These are phyloP conservation scores for Leccinum variabile DNA, from an alignment of 1,284 basidiomycete species.

Conservation along the genomic window DNA sequence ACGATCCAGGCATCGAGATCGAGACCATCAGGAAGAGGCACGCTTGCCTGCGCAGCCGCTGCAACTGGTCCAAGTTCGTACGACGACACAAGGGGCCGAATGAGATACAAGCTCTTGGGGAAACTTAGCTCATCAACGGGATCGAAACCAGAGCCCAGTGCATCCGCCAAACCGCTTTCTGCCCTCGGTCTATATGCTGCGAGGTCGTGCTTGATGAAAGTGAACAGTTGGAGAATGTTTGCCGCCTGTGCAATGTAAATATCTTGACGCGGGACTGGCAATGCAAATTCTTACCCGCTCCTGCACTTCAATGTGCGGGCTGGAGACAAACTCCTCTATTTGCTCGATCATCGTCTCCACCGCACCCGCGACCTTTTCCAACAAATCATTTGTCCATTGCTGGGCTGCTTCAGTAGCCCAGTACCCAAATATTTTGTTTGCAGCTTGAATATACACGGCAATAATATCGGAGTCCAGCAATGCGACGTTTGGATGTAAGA, in stretches of 20 bases:
- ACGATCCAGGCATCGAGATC: slow-evolving; percentile 87
- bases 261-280: neutral
- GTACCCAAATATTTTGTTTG: slow-evolving; percentile 83
- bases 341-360: slow-evolving; percentile 61
- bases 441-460: slow-evolving; percentile 79
- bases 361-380: slow-evolving; percentile 59
- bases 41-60: slow-evolving; percentile 73
- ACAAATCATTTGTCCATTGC: slow-evolving; percentile 71
- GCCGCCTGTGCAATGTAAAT: slow-evolving; percentile 54
- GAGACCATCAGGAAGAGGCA: slow-evolving; percentile 80
- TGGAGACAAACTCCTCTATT: slow-evolving; percentile 54
- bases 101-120: slow-evolving; percentile 88
- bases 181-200: slow-evolving; percentile 52
- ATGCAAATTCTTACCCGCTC: slow-evolving; percentile 69
- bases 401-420: slow-evolving; percentile 78
- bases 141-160: slow-evolving; percentile 40
- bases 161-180: slow-evolving; percentile 40
- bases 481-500: slow-evolving; percentile 60
- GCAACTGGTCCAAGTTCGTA: slow-evolving; percentile 90
- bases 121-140: slow-evolving; percentile 47
- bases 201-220: slow-evolving; percentile 82
- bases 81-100: slow-evolving; percentile 76
- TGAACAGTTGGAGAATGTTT: slow-evolving; percentile 78
- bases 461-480: slow-evolving; percentile 62
- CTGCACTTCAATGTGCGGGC: slow-evolving; percentile 83